A percentile compares a stretch with the other conserved stretches of the same genome.
Evolutionary conservation across 192 early-diverging fungal species (phyloP).

Genomic region (Obelidium mucronatum): DNA sequence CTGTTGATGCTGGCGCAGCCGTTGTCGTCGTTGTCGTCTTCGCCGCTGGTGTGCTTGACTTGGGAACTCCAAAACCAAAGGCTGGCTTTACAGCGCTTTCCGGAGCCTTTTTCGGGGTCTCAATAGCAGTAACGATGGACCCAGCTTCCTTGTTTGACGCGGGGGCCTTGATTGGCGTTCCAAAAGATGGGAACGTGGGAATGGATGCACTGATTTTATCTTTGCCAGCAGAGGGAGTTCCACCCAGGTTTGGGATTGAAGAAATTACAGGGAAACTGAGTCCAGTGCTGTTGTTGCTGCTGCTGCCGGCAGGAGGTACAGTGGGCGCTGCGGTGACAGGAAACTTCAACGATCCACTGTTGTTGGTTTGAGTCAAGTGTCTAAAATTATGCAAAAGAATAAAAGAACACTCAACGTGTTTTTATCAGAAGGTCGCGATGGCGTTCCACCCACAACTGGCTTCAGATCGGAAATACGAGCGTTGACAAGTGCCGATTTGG

Average conservation of each 20-base stretch:
- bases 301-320: too few relatives aligned
- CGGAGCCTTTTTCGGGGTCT: too few relatives aligned
- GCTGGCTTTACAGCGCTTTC: neutral
- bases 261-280: neutral
- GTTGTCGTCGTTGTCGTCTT: neutral
- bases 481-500: constrained; percentile 14
- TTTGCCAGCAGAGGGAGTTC: neutral
- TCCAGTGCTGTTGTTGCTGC: neutral
- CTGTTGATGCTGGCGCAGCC: neutral
- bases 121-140: too few relatives aligned
- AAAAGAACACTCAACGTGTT: constrained; percentile 16
- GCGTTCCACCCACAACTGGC: constrained; percentile 22
- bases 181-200: too few relatives aligned
- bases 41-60: neutral
- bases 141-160: too few relatives aligned
- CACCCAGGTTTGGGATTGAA: neutral
- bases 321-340: neutral
- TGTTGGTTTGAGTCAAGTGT: too few relatives aligned
- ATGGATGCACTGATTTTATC: neutral
- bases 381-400: neutral
- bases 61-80: neutral
- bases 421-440: constrained; percentile 20
- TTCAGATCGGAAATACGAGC: constrained; percentile 12
- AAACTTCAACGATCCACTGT: neutral
- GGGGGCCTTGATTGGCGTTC: too few relatives aligned